Base-by-base conservation (phyloP, 73 alveolate genomes). In the Paramecium sexaurelia region DNA sequence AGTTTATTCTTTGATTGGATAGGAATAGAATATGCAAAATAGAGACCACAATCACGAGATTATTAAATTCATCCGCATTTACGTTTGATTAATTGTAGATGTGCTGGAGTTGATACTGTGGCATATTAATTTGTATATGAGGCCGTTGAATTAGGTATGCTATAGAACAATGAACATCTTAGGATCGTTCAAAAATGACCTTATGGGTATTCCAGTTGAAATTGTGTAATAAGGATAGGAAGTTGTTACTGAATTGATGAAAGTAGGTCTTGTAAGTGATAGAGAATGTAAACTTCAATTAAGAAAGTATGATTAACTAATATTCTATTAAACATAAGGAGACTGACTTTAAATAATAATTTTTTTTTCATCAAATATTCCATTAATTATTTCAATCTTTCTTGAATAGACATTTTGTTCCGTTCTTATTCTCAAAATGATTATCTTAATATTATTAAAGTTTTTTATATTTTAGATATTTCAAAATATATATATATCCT, bases 41-140 rank as follows among this genome's bases (percentile, higher is more conserved):
- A 37, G 40, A 78, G 35, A 45, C 61, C 40, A 11, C 8, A 41
- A 41, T 27, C 19, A 37, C 36, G 24, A 2, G 26, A 41, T 24
- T 78, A 39, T 78, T 24, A 17, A 19, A 22, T 78, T 20, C 45
- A 45, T 7, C 75, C 90, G 6, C 27, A 26, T 9, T 6, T 78
- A 22, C 45, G 73, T 37, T 19, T 78, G 73, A 45, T 78, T 1
- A 61, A 43, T 19, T 78, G 68, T 43, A 39, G 71, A 43, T 22
- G 68, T 41, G 68, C 90, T 40, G 90, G 90, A 36, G 26, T 45
- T 15, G 90, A 78, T 33, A 78, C 90, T 24, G 39, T 39, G 19
- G 90, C 90, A 8, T 39, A 41, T 78, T 29, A 78, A 78, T 40
- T 78, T 40, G 7, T 37, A 20, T 78, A 41, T 45, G 75, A 78